These are phyloP conservation scores for Solanum chilense DNA, from an alignment of 257 asterid species.

Conservation along the genomic window DNA sequence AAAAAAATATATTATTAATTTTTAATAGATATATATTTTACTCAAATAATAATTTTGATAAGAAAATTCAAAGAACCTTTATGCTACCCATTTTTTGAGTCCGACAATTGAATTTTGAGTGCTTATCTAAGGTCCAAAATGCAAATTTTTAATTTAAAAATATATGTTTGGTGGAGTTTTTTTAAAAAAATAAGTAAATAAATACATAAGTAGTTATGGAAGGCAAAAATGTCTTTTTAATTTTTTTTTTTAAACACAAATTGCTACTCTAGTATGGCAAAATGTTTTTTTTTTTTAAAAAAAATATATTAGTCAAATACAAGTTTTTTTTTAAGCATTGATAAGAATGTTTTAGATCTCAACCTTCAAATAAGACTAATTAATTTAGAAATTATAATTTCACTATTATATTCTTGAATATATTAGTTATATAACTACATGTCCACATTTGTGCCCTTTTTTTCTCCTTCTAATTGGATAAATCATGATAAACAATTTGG, in stretches of 20 bases:
- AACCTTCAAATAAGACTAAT: neutral
- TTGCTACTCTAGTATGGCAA: neutral
- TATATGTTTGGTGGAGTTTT: neutral
- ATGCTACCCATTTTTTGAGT: neutral
- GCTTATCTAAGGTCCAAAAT: neutral
- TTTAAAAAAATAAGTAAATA: no score
- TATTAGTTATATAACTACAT: no score
- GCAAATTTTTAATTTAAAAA: neutral
- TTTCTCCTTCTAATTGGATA: neutral
- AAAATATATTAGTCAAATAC: no score
- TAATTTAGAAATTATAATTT: no score
- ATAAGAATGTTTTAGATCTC: neutral
- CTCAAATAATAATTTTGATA: neutral
- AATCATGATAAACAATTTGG: neutral
- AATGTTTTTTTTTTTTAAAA: no score
- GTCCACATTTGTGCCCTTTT: neutral
- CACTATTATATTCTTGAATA: no score
- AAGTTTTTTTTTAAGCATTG: neutral
- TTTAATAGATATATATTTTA: neutral
- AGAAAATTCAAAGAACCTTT: no score
- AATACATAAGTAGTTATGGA: neutral
- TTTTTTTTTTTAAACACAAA: neutral
- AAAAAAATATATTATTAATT: neutral
- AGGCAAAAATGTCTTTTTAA: neutral
- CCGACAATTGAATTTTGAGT: neutral